These are phyloP conservation scores for Fonsecaea multimorphosa DNA, from an alignment of 2,329 filamentous ascomycete species.

Conservation along the genomic window DNA sequence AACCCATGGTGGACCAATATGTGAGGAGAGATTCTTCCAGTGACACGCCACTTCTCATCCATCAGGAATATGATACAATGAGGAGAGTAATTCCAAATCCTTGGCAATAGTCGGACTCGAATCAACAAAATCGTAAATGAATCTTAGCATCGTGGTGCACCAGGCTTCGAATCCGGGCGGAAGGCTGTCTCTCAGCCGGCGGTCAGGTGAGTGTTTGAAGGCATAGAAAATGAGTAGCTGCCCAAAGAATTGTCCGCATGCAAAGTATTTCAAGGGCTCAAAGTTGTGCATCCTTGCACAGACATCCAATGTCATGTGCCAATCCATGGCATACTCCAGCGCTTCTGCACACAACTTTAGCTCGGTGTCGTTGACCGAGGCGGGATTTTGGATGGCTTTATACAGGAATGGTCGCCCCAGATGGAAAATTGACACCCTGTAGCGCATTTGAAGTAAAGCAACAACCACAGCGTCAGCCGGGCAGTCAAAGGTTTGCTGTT, in stretches of 20 bases:
- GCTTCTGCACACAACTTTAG: conserved; percentile 49
- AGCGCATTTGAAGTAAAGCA: conserved; percentile 31
- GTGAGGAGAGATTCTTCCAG: background rate
- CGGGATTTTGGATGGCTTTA: conserved; percentile 51
- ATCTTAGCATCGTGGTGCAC: conserved; percentile 50
- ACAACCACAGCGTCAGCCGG: conserved; percentile 33
- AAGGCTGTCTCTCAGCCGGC: conserved; percentile 45
- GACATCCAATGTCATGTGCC: conserved; percentile 49
- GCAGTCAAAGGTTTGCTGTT: conserved; percentile 32
- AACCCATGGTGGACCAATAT: background rate
- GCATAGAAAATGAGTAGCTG: conserved; percentile 52
- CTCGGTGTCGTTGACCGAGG: conserved; percentile 47
- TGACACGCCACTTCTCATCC: conserved; percentile 10
- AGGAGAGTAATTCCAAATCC: conserved; percentile 47
- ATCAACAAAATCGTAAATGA: conserved; percentile 47
- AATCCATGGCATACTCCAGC: conserved; percentile 50
- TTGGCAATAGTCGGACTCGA: conserved; percentile 49
- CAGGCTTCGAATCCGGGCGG: conserved; percentile 50
- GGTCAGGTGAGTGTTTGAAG: conserved; percentile 47
- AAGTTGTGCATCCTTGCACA: conserved; percentile 51
- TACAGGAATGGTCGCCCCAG: conserved; percentile 35
- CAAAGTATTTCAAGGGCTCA: conserved; percentile 52
- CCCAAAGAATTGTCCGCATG: conserved; percentile 50
- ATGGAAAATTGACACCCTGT: conserved; percentile 33
- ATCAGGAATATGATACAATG: conserved; percentile 27